A percentile compares a stretch with the other conserved stretches of the same genome.
Conservation (phyloP, 371 early-diverging fungal genomes). For the Mucor sp. region DNA sequence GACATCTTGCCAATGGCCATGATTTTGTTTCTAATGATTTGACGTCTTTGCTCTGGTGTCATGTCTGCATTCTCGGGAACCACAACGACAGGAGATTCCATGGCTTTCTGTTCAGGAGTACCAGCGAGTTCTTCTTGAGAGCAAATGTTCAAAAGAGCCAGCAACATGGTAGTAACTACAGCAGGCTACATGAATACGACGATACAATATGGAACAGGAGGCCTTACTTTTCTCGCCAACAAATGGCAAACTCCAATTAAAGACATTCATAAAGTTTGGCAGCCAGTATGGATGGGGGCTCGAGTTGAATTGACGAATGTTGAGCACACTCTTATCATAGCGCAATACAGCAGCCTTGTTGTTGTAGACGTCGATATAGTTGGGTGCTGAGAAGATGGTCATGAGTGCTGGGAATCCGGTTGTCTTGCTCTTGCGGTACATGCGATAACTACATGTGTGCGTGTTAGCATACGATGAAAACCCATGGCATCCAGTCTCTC, state of each 20-base stretch:
- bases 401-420: conserved; percentile 96
- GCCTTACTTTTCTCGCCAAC: conserved; percentile 94
- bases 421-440: conserved; percentile 92
- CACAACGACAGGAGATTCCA: conserved; percentile 19
- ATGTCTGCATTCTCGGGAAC: conserved; percentile 5
- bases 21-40: conserved; percentile 87
- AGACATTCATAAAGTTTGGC: conserved; percentile 97
- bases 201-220: neutral
- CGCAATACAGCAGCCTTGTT: conserved; percentile 97
- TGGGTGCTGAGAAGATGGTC: conserved; percentile 98
- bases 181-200: neutral
- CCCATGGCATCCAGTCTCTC: neutral
- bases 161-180: conserved; percentile 90
- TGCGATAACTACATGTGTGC: conserved; percentile 58
- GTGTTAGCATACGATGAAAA: neutral
- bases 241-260: conserved; percentile 98
- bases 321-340: conserved; percentile 96
- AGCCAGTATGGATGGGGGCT: conserved; percentile 98
- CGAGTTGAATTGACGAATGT: conserved; percentile 88
- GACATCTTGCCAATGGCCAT: conserved; percentile 92
- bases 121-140: conserved; percentile 75
- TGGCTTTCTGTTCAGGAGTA: conserved; percentile 28
- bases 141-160: conserved; percentile 91
- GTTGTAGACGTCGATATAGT: conserved; percentile 97
- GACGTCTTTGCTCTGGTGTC: conserved; percentile 59